Conservation (phyloP, 2,329 filamentous ascomycete genomes). For the Phyllosticta citribraziliensis region DNA sequence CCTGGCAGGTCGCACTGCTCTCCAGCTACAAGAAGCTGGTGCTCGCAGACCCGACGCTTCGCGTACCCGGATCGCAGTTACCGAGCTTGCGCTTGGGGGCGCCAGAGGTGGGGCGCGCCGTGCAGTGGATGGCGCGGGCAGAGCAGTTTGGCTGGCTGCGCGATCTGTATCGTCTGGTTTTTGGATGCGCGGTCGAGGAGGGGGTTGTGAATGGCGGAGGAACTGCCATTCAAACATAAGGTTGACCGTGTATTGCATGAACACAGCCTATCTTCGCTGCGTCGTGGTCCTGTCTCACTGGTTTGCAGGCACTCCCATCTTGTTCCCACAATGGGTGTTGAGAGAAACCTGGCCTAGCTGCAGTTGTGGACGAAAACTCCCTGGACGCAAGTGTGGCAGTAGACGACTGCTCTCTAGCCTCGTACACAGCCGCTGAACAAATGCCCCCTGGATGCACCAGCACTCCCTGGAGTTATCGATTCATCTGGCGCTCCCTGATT, state of each 20-base stretch:
- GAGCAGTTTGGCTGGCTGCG: conserved; percentile 69
- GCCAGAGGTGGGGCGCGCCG: conserved; percentile 69
- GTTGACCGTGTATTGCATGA: not conserved
- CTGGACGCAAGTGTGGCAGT: no score
- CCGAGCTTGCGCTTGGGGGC: conserved; percentile 47
- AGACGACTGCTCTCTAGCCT: no score
- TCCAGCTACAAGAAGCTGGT: conserved; percentile 75
- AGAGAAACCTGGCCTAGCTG: no score
- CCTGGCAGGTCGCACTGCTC: conserved; percentile 62
- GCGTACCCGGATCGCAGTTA: conserved; percentile 34
- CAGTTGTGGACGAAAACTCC: no score
- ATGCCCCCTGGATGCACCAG: no score
- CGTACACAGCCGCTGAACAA: no score
- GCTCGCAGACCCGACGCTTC: conserved; percentile 59
- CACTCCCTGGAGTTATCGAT: no score
- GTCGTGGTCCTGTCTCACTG: not conserved
- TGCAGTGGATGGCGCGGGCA: conserved; percentile 63
- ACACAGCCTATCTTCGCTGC: not conserved
- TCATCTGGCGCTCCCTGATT: no score
- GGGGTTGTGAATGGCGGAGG: not conserved
- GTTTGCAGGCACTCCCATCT: not conserved
- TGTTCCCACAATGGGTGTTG: not conserved
- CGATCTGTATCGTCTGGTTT: conserved; percentile 75
- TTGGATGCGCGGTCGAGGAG: conserved; percentile 44
- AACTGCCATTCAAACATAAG: not conserved